These are phyloP conservation scores for Skeletonema marinoi DNA, from an alignment of 108 stramenopile genomes.

Conservation along the genomic window DNA sequence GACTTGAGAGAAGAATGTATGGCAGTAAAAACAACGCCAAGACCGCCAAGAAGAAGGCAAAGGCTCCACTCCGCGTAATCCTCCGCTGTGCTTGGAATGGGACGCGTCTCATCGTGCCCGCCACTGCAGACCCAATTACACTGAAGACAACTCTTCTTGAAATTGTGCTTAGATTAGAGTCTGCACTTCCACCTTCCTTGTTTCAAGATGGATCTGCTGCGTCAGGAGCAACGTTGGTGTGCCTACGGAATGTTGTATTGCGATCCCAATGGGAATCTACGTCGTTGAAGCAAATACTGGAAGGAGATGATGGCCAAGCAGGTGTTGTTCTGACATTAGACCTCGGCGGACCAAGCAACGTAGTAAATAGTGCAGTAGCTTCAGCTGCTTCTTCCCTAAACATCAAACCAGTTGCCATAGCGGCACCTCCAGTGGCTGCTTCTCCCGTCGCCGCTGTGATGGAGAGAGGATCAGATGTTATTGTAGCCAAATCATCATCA, in stretches of 20 bases:
- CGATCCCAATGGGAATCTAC: conserved; percentile 36
- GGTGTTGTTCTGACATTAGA: conserved; percentile 42
- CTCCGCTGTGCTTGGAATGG: conserved; percentile 37
- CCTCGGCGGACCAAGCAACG: conserved; percentile 2
- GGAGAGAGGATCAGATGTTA: conserved; percentile 4
- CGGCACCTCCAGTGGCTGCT: conserved; percentile 1
- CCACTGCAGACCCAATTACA: conserved; percentile 11
- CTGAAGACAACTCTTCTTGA: conserved; percentile 17
- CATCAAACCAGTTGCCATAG: conserved; percentile 19
- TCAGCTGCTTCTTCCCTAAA: conserved; percentile 36
- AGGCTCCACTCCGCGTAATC: conserved; percentile 31
- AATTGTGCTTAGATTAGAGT: conserved; percentile 16
- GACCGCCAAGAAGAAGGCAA: conserved; percentile 14
- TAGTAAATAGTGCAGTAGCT: conserved; percentile 9
- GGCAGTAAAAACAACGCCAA: conserved; percentile 7
- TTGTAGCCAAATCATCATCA: neutral
- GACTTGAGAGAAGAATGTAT: neutral
- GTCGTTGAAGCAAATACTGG: conserved; percentile 32
- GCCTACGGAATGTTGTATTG: conserved; percentile 23
- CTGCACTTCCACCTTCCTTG: conserved; percentile 23
- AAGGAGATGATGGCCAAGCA: conserved; percentile 43
- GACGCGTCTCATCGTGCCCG: conserved; percentile 38
- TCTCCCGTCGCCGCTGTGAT: conserved; percentile 18
- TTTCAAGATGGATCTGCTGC: neutral
- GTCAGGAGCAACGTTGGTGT: conserved; percentile 31